These are phyloP conservation scores for Linnemannia schmuckeri DNA, from an alignment of 192 early-diverging fungal genomes.

Conservation along the genomic window DNA sequence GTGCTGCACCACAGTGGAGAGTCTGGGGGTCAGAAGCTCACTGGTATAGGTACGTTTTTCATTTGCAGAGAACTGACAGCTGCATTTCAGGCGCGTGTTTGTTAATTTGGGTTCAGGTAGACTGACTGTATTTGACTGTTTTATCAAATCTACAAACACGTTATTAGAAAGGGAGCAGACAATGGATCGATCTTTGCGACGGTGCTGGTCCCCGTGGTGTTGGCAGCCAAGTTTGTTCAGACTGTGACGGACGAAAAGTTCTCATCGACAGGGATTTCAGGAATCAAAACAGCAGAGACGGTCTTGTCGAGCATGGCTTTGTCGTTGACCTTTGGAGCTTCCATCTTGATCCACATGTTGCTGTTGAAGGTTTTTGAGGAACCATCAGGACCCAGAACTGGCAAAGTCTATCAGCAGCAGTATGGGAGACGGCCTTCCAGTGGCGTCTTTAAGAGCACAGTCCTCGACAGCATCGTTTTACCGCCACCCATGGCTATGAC, in stretches of 20 bases:
- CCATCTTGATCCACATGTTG: slow-evolving; percentile 40
- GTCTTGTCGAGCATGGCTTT: slow-evolving; percentile 40
- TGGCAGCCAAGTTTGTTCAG: slow-evolving; percentile 63
- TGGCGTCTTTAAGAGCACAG: slow-evolving; percentile 6
- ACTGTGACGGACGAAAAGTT: slow-evolving; percentile 52
- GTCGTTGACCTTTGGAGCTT: slow-evolving; percentile 36
- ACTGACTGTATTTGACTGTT: background rate
- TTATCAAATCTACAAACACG: slow-evolving; percentile 2
- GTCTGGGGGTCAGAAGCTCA: slow-evolving; percentile 53
- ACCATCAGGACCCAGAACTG: slow-evolving; percentile 14
- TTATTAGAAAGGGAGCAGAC: slow-evolving; percentile 64
- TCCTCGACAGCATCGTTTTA: slow-evolving; percentile 33
- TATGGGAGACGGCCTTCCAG: background rate
- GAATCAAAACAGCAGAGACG: slow-evolving; percentile 41
- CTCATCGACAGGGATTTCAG: slow-evolving; percentile 29
- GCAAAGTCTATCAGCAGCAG: background rate
- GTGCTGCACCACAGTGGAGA: slow-evolving; percentile 48
- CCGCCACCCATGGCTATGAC: slow-evolving; percentile 25
- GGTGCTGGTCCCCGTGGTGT: slow-evolving; percentile 65
- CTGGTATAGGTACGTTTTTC: slow-evolving; percentile 45
- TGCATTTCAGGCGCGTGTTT: background rate
- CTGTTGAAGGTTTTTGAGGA: slow-evolving; percentile 44
- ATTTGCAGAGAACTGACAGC: background rate
- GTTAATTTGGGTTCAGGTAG: no score
- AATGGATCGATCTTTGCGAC: slow-evolving; percentile 69